phyloP scores from a whole-genome alignment of 371 early-diverging fungal genomes.

The Mucor racemosus region DNA sequence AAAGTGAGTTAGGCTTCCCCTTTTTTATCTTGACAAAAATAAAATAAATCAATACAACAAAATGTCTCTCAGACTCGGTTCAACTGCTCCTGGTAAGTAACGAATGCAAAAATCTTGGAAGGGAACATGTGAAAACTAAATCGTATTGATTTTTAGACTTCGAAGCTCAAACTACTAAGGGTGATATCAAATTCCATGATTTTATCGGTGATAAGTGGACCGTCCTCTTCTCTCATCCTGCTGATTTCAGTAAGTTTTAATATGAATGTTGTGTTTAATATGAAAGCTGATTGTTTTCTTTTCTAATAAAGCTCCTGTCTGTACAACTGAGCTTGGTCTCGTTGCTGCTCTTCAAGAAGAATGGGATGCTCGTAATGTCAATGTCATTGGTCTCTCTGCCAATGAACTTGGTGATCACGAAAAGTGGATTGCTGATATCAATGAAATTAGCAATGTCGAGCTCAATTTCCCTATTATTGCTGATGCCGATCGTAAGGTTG shows the following conservation, averaged over 20 bases:
- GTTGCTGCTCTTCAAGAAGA: conserved; percentile 82
- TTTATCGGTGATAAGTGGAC: conserved; percentile 89
- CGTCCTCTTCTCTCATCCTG: conserved; percentile 94
- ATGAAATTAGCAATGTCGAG: conserved; percentile 78
- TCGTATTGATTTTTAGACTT: conserved; percentile 59
- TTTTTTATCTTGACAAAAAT: conserved; percentile 3
- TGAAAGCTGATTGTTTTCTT: too few species aligned
- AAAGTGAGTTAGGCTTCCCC: neutral
- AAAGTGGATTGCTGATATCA: conserved; percentile 91
- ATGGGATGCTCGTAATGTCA: conserved; percentile 82
- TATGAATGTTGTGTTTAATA: too few species aligned
- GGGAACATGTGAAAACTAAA: neutral
- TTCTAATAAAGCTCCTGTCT: conserved; percentile 75
- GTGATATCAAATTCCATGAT: conserved; percentile 88
- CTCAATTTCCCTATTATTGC: conserved; percentile 94
- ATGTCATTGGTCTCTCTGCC: conserved; percentile 92
- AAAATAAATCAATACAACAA: conserved; percentile 10
- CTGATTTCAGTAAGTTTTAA: conserved; percentile 81
- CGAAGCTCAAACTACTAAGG: conserved; percentile 83
- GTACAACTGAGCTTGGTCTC: conserved; percentile 94
- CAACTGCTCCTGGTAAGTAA: conserved; percentile 60
- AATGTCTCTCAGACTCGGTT: conserved; percentile 69
- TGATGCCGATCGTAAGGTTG: conserved; percentile 81
- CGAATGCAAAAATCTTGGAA: too few species aligned
- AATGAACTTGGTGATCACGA: conserved; percentile 83